Evolutionary conservation across 2,329 filamentous ascomycete genomes (phyloP).

Genomic region (Phaeoacremonium minimum): DNA sequence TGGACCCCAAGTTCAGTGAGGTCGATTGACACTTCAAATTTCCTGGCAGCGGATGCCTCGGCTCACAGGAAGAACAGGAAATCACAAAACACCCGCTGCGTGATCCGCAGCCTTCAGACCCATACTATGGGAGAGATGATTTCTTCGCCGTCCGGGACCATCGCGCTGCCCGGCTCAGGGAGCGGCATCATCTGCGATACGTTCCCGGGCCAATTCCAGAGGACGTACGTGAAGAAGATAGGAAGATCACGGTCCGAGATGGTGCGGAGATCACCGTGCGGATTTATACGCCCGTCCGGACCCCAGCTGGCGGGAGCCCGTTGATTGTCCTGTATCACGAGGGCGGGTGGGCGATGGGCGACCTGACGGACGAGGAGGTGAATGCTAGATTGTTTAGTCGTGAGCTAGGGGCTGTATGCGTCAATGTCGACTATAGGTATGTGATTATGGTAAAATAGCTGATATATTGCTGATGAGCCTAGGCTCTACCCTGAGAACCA

Average conservation of each 20-base stretch:
- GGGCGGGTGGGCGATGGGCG: conserved; percentile 26
- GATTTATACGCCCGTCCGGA: conserved; percentile 21
- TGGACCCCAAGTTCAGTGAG: conserved; percentile 2
- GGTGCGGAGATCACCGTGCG: conserved; percentile 23
- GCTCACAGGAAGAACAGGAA: neutral
- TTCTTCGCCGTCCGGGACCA: conserved; percentile 14
- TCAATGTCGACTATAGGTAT: conserved; percentile 35
- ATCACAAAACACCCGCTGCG: neutral
- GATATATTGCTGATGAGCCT: no score
- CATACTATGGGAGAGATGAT: no score
- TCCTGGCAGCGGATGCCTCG: neutral
- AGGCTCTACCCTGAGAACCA: conserved; percentile 38
- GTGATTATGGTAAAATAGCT: no score
- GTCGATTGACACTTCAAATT: neutral
- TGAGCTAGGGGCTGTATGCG: conserved; percentile 30
- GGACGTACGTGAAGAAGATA: conserved; percentile 21
- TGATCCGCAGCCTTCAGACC: conserved; percentile 16
- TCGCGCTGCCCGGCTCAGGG: conserved; percentile 17
- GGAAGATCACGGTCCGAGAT: conserved; percentile 25
- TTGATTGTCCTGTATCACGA: conserved; percentile 28
- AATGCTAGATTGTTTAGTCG: conserved; percentile 24
- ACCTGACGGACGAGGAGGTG: conserved; percentile 22
- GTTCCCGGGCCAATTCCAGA: conserved; percentile 17
- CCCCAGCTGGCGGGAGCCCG: conserved; percentile 13
- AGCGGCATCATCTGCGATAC: conserved; percentile 20